Evolutionary conservation across 257 asterid genomes (phyloP).

Genomic region (Nemophila menziesii): DNA sequence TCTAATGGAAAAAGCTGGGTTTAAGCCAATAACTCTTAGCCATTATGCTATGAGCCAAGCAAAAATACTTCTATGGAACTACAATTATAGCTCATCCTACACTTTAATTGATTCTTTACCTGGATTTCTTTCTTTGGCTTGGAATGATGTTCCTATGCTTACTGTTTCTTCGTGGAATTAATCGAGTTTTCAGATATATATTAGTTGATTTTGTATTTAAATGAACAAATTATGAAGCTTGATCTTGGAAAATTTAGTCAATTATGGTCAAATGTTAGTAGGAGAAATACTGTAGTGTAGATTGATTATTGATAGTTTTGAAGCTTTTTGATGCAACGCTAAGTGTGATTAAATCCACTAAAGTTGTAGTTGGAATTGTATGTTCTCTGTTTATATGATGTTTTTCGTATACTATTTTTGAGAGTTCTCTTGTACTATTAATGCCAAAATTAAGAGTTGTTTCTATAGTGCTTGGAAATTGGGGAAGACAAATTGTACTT

Average conservation of each 20-base stretch:
- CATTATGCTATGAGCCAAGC: constrained; percentile 95
- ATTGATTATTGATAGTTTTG: constrained; percentile 24
- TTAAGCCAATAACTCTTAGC: constrained; percentile 51
- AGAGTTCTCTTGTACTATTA: constrained; percentile 4
- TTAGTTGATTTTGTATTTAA: constrained; percentile 12
- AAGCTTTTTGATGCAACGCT: constrained; percentile 12
- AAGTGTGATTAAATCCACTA: constrained; percentile 10
- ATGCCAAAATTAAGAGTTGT: too few relatives aligned
- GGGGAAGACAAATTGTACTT: constrained; percentile 3
- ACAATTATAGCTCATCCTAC: constrained; percentile 51
- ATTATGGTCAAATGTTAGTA: constrained; percentile 14
- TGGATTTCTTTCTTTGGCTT: constrained; percentile 75
- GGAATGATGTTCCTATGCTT: constrained; percentile 77
- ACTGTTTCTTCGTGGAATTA: constrained; percentile 93
- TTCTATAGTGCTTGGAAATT: constrained; percentile 2
- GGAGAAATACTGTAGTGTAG: constrained; percentile 21
- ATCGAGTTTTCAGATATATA: constrained; percentile 6
- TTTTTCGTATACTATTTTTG: constrained; percentile 7
- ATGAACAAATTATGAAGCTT: constrained; percentile 9
- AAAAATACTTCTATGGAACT: constrained; percentile 66
- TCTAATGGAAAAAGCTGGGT: constrained; percentile 75
- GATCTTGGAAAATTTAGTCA: constrained; percentile 8
- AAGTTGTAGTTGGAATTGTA: constrained; percentile 17
- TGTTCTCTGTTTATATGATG: constrained; percentile 24
- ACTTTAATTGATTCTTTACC: constrained; percentile 57